phyloP scores from a whole-genome alignment of 306 rosid species.

The Hippophae tibetana region DNA sequence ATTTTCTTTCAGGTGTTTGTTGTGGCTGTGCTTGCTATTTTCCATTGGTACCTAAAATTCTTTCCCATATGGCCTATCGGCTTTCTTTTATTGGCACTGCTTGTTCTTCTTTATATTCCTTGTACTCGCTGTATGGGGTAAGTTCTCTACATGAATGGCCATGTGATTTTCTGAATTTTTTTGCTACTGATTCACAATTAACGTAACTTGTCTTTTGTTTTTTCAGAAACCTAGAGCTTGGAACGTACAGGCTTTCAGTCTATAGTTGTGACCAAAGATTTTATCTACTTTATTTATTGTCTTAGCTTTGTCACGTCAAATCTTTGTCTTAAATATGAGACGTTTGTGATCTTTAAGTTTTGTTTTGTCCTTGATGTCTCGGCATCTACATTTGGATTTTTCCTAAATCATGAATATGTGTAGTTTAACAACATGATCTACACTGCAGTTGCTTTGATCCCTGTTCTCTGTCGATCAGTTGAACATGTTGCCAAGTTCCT shows the following conservation, averaged over 20 bases:
- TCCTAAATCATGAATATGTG: conserved; percentile 1
- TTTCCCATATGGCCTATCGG: conserved; percentile 81
- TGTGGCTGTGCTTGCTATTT: conserved; percentile 73
- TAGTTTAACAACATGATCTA: conserved; percentile 20
- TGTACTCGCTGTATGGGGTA: conserved; percentile 82
- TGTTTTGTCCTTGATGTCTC: neutral
- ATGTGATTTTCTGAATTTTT: neutral
- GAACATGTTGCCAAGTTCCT: conserved; percentile 96
- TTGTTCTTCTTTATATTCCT: conserved; percentile 65
- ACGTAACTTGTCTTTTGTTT: conserved; percentile 9
- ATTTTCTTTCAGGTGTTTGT: conserved; percentile 62
- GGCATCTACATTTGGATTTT: neutral
- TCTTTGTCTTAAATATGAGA: conserved; percentile 77
- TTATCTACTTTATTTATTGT: conserved; percentile 77
- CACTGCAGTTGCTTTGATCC: conserved; percentile 85
- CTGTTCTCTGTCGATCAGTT: conserved; percentile 69
- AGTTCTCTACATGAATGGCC: conserved; percentile 11
- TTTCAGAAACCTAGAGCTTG: conserved; percentile 88
- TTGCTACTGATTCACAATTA: conserved; percentile 9
- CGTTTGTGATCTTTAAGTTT: conserved; percentile 15
- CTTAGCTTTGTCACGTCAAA: conserved; percentile 66
- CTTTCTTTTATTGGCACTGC: conserved; percentile 86
- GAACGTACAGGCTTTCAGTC: conserved; percentile 82
- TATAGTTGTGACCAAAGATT: conserved; percentile 64
- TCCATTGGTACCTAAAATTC: conserved; percentile 64